Conservation (phyloP, 805 yeast species). For the Saccharomyces kudriavzevii region DNA sequence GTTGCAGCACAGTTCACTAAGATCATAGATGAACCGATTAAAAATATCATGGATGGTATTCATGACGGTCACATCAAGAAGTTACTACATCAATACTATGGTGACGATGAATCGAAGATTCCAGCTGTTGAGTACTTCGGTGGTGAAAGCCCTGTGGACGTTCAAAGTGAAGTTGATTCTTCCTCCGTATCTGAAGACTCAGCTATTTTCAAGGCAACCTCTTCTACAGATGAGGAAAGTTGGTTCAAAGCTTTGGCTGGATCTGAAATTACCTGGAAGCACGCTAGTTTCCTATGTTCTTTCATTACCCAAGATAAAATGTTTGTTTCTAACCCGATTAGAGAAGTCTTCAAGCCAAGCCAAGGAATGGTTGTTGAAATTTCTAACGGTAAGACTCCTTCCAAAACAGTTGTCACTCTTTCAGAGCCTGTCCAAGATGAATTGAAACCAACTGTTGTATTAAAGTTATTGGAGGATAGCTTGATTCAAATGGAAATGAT, state of each 20-base stretch:
- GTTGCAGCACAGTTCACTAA: constrained; percentile 92
- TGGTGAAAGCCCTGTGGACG: constrained; percentile 45
- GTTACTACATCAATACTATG: constrained; percentile 61
- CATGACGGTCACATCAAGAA: constrained; percentile 82
- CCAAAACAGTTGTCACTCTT: constrained; percentile 54
- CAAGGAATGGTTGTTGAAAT: constrained; percentile 57
- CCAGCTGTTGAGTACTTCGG: constrained; percentile 90
- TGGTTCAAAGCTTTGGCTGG: constrained; percentile 89
- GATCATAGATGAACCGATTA: constrained; percentile 84
- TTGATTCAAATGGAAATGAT: constrained; percentile 65
- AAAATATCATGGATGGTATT: constrained; percentile 77
- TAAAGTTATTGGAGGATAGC: constrained; percentile 42
- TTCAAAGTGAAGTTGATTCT: constrained; percentile 8
- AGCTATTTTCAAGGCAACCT: constrained; percentile 34
- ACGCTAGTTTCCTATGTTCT: constrained; percentile 73
- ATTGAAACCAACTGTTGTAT: constrained; percentile 54
- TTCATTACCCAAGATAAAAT: constrained; percentile 80
- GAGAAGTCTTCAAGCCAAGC: constrained; percentile 70
- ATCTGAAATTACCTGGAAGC: constrained; percentile 71
- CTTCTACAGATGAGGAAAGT: constrained; percentile 32
- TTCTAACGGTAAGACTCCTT: constrained; percentile 40
- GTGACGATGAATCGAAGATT: constrained; percentile 59
- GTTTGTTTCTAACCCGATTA: constrained; percentile 72
- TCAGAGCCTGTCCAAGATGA: constrained; percentile 69
- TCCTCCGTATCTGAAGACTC: constrained; percentile 25